Evolutionary conservation across 306 rosid species (phyloP), one percentile per base, ranked within the genome.

Genomic region (Medicago arabica): DNA sequence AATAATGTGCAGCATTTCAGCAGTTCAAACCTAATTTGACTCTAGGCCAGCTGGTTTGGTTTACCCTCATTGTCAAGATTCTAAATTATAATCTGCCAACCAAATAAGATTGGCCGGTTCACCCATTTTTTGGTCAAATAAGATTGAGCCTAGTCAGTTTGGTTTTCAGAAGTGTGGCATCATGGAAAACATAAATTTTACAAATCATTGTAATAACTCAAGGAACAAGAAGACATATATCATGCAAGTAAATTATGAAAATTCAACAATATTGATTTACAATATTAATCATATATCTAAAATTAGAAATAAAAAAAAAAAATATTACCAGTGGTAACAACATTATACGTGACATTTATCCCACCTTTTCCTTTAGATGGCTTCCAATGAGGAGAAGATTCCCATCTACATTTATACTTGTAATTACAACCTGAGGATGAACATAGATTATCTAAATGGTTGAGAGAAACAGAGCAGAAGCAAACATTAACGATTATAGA

Each of bases 381-480:
- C 77, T 58, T 5, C 77, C 77, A 43, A 73, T 73, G 69, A 73
- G 77, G 69, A 73, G 68, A 73, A 73, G 77, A 58, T 15, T 73
- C 58, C 77, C 77, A 43, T 73, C 69, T 23, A 73, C 9, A 43
- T 59, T 82, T 77, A 87, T 85, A 87, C 97, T 89, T 73, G 77
- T 73, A 75, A 92, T 76, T 78, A 92, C 90, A 79, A 92, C 91
- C 96, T 92, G 88, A 39, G 75, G 60, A 47, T 62, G 76, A 18
- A 71, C 43, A 34, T 46, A 19, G 61, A 74, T 82, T 34, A 74
- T 15, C 44, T 7, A 61, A 40, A 66, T 23, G 44, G 23, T 41
- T 23, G 77, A 9, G 58, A 64, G 63, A 75, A 75, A 64, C 65
- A 50, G 16, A 64, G 21, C 54, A 73, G 7, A 18, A 73, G 46